These are phyloP conservation scores for Xylariaceae sp. DNA, from an alignment of 2,329 filamentous ascomycete species.

Conservation along the genomic window DNA sequence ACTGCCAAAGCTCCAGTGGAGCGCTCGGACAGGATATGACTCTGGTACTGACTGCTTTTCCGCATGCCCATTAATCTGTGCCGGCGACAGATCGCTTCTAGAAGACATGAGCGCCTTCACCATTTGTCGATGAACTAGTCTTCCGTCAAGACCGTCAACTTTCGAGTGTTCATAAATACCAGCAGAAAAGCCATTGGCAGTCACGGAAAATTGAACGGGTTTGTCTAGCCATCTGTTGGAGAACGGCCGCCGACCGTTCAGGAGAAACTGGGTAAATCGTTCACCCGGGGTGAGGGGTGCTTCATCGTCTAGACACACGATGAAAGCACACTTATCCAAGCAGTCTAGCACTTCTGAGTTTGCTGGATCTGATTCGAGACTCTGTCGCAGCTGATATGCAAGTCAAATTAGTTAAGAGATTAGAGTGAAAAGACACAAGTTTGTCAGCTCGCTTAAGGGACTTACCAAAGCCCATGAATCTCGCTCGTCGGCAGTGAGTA, in stretches of 20 bases:
- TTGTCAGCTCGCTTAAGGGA: background rate
- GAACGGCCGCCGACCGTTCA: constrained; percentile 9
- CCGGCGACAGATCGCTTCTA: background rate
- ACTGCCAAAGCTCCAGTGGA: constrained; percentile 1
- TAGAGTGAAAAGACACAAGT: background rate
- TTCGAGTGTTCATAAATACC: constrained; percentile 17
- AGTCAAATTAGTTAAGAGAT: background rate
- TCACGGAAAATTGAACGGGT: constrained; percentile 11
- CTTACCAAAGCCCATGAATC: constrained; percentile 14
- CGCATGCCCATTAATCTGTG: background rate
- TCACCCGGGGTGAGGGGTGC: constrained; percentile 5
- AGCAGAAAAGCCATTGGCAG: constrained; percentile 15
- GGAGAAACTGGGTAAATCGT: constrained; percentile 11
- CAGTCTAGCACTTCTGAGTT: constrained; percentile 4
- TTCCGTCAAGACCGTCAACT: constrained; percentile 15
- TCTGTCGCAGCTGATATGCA: constrained; percentile 2
- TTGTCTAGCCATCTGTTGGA: constrained; percentile 19
- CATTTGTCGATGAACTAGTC: constrained; percentile 9
- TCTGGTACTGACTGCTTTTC: background rate
- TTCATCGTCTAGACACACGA: constrained; percentile 18
- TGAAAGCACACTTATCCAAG: constrained; percentile 13
- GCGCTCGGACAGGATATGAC: constrained; percentile 4
- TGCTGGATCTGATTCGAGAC: constrained; percentile 7
- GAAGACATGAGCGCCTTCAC: background rate
- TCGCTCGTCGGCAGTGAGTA: constrained; percentile 16